Evolutionary conservation across 2,329 filamentous ascomycete species (phyloP).

Genomic region (Aspergillus cejpii): DNA sequence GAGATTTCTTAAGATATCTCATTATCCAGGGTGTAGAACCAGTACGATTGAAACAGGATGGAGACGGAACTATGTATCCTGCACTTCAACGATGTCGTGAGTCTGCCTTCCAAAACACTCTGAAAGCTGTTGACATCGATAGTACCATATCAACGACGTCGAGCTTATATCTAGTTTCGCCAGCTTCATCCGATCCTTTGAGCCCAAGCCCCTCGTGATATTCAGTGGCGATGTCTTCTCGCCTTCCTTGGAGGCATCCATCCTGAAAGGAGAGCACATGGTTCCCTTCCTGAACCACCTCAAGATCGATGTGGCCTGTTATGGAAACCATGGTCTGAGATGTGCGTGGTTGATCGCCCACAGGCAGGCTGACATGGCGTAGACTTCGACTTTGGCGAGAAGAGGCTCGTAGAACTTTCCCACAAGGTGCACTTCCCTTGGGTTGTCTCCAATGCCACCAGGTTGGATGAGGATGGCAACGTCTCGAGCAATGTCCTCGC

Average conservation of each 20-base stretch:
- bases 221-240: conserved; percentile 18
- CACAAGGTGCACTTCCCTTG: conserved; percentile 9
- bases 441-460: conserved; percentile 5
- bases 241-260: conserved; percentile 13
- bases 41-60: too few species aligned
- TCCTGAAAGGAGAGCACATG: conserved; percentile 15
- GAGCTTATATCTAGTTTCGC: neutral
- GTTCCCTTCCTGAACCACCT: conserved; percentile 12
- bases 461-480: neutral
- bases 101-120: neutral
- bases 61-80: neutral
- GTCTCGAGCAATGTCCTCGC: conserved; percentile 1
- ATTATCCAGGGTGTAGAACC: too few species aligned
- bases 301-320: conserved; percentile 12
- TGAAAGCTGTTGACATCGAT: neutral
- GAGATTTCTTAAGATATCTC: too few species aligned
- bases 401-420: conserved; percentile 10
- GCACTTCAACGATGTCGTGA: neutral
- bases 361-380: neutral
- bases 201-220: conserved; percentile 1
- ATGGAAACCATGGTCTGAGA: conserved; percentile 16
- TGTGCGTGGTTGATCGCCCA: neutral
- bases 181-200: neutral
- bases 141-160: neutral
- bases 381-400: conserved; percentile 15